phyloP scores from a whole-genome alignment of 1,284 basidiomycete species.

The Earliella scabrosa region DNA sequence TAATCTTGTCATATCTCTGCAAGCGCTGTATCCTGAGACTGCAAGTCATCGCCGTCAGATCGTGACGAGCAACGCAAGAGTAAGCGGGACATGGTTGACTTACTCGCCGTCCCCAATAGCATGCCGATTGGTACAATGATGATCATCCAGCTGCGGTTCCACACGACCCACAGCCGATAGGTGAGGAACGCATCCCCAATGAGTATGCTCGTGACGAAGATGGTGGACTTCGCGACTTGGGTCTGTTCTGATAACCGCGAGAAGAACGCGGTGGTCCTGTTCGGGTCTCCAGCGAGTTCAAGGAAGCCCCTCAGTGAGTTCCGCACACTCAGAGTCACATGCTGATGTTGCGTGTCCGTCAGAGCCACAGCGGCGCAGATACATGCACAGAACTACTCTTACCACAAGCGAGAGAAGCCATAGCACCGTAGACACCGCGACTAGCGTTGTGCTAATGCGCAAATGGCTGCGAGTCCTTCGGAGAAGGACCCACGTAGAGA shows the following conservation, averaged over 20 bases:
- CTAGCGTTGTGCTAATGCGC: not conserved
- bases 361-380: too few species aligned
- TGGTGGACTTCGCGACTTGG: conserved; percentile 13
- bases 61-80: too few species aligned
- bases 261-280: not conserved
- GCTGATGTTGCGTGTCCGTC: not conserved
- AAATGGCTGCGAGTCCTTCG: not conserved
- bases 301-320: not conserved
- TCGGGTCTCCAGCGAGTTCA: not conserved
- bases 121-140: conserved; percentile 6
- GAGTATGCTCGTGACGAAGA: conserved; percentile 17
- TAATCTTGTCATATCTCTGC: too few species aligned
- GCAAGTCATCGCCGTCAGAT: too few species aligned
- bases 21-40: too few species aligned
- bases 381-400: not conserved
- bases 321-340: not conserved
- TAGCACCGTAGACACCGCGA: not conserved
- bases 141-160: conserved; percentile 12
- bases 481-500: not conserved
- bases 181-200: conserved; percentile 18
- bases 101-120: conserved; percentile 13
- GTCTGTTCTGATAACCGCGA: not conserved
- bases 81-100: too few species aligned
- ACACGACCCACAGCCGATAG: conserved; percentile 17
- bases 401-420: not conserved